These are phyloP conservation scores for Cercophora samala DNA, from an alignment of 495 filamentous ascomycete genomes.

Conservation along the genomic window DNA sequence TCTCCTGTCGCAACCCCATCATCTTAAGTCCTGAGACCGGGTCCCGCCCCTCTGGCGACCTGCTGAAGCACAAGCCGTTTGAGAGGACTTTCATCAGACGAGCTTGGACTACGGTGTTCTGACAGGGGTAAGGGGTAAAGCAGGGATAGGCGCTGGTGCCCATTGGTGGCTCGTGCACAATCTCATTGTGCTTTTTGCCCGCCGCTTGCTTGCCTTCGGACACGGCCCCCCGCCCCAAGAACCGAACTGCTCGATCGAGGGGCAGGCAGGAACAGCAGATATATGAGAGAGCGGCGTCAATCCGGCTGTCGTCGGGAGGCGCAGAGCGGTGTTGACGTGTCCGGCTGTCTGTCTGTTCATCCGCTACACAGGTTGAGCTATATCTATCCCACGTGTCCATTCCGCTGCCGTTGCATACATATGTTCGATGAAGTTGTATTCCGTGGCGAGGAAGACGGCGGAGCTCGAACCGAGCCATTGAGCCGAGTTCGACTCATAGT, in stretches of 20 bases:
- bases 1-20: neutral
- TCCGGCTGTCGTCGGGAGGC: slow-evolving; percentile 11
- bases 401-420: neutral
- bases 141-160: neutral
- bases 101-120: slow-evolving; percentile 19
- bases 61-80: slow-evolving; percentile 37
- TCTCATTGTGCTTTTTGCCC: neutral
- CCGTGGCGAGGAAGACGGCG: neutral
- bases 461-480: neutral
- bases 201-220: neutral
- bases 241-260: slow-evolving; percentile 5
- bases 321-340: neutral
- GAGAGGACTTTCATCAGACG: slow-evolving; percentile 20
- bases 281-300: neutral
- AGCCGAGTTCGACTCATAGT: neutral
- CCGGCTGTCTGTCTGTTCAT: neutral
- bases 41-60: slow-evolving; percentile 22
- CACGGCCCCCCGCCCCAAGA: neutral
- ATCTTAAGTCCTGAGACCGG: slow-evolving; percentile 26
- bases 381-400: neutral
- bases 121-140: slow-evolving; percentile 10
- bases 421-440: neutral
- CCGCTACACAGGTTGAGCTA: neutral
- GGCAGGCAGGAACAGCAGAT: slow-evolving; percentile 1
- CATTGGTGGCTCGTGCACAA: neutral